phyloP scores from a whole-genome alignment of 2,329 filamentous ascomycete genomes.

The Ophiocordyceps camponoti-saundersi region DNA sequence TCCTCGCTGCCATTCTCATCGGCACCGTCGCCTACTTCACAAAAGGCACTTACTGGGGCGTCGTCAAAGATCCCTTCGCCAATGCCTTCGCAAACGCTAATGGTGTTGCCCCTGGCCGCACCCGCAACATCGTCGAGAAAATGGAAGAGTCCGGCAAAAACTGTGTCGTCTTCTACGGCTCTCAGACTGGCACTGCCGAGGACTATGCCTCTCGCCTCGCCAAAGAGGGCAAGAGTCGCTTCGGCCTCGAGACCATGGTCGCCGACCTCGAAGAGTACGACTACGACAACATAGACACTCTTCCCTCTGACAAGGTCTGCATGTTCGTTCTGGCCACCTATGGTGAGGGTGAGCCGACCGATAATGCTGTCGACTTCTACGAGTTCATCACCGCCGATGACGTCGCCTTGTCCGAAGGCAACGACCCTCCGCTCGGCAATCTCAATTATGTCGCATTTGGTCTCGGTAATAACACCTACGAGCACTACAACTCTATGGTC shows the following conservation, averaged over 20 bases:
- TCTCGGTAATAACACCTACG: slow-evolving; percentile 97
- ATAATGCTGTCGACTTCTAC: slow-evolving; percentile 98
- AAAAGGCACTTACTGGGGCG: slow-evolving; percentile 86
- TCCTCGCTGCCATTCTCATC: slow-evolving; percentile 69
- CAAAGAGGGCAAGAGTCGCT: slow-evolving; percentile 93
- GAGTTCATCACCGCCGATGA: slow-evolving; percentile 84
- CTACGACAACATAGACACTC: slow-evolving; percentile 77
- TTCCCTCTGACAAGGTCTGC: slow-evolving; percentile 78
- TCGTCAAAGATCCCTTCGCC: slow-evolving; percentile 78
- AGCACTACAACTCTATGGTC: slow-evolving; percentile 99
- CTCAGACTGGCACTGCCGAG: slow-evolving; percentile 94
- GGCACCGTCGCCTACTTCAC: slow-evolving; percentile 94
- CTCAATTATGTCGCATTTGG: slow-evolving; percentile 92
- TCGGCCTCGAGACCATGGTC: slow-evolving; percentile 94
- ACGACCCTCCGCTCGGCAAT: slow-evolving; percentile 57
- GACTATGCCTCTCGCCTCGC: slow-evolving; percentile 92
- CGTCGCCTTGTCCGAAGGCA: slow-evolving; percentile 58
- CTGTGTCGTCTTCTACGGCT: slow-evolving; percentile 96
- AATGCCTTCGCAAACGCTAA: slow-evolving; percentile 52
- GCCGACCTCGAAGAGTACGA: slow-evolving; percentile 97
- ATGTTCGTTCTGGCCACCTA: slow-evolving; percentile 97
- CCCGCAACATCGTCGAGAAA: slow-evolving; percentile 85
- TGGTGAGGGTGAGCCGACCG: slow-evolving; percentile 93
- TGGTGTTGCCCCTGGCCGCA: slow-evolving; percentile 62
- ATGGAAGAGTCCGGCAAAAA: slow-evolving; percentile 94